Conservation (phyloP, 129 eudicot species). For the Tanacetum coccineum region DNA sequence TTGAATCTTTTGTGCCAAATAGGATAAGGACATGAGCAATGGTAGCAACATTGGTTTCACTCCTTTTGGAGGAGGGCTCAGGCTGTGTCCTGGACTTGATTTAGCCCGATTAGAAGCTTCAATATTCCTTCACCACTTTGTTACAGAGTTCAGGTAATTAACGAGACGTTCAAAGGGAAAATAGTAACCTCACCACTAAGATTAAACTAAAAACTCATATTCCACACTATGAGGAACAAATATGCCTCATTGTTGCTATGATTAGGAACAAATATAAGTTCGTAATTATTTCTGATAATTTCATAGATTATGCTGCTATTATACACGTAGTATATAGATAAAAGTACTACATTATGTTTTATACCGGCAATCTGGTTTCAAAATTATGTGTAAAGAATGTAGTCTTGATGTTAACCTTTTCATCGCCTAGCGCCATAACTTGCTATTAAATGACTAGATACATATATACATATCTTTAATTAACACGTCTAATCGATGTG, state of each 20-base stretch:
- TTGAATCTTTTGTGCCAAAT: constrained; percentile 3
- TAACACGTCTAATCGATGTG: constrained; percentile 14
- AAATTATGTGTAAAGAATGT: too few species aligned
- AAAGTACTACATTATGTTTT: too few species aligned
- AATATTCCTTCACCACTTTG: constrained; percentile 87
- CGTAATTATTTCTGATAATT: too few species aligned
- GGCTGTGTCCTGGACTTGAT: constrained; percentile 97
- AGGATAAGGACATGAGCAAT: constrained; percentile 54
- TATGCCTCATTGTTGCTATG: background rate
- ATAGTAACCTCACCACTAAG: background rate
- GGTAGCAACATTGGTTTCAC: constrained; percentile 59
- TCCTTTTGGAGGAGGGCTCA: constrained; percentile 98
- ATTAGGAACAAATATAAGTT: too few species aligned
- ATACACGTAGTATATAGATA: too few species aligned
- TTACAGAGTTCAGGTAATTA: constrained; percentile 71
- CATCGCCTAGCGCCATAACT: too few species aligned
- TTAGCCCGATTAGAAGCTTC: constrained; percentile 96
- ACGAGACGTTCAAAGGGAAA: background rate
- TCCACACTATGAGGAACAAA: constrained; percentile 2
- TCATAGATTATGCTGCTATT: too few species aligned
- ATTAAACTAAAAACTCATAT: background rate
- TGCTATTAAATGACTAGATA: too few species aligned
- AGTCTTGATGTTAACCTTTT: too few species aligned
- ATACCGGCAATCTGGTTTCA: too few species aligned
- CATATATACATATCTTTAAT: background rate